Evolutionary conservation across 176 grass and related monocot species (phyloP).

Genomic region (Urochloa ruziziensis): DNA sequence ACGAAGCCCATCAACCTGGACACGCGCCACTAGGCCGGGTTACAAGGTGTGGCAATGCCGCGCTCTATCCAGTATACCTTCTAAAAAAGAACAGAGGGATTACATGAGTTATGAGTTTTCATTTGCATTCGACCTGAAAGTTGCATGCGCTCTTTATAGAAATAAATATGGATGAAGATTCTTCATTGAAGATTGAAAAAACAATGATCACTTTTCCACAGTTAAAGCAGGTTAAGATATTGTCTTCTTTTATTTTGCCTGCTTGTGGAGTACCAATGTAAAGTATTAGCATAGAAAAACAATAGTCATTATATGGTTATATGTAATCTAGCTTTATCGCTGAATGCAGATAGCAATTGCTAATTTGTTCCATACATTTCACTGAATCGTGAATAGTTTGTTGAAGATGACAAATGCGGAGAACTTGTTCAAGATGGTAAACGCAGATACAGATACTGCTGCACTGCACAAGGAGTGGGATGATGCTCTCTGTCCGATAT

Average conservation of each 20-base stretch:
- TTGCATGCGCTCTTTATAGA: not conserved
- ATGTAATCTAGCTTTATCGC: not conserved
- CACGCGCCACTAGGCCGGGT: no score
- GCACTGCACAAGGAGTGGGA: constrained; percentile 64
- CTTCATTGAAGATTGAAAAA: not conserved
- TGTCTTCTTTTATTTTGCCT: constrained; percentile 3
- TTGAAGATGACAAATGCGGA: constrained; percentile 38
- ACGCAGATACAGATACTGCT: constrained; percentile 34
- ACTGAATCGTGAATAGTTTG: constrained; percentile 18
- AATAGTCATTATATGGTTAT: not conserved
- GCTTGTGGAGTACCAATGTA: constrained; percentile 4
- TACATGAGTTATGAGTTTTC: no score
- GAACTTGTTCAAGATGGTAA: constrained; percentile 32
- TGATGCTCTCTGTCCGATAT: constrained; percentile 68
- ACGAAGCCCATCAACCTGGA: no score
- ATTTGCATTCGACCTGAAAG: not conserved
- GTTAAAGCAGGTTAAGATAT: constrained; percentile 1
- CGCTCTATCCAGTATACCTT: no score
- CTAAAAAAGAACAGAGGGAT: no score
- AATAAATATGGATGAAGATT: not conserved
- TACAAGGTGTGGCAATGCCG: no score
- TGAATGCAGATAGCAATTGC: constrained; percentile 3
- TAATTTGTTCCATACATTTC: not conserved
- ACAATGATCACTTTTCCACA: not conserved
- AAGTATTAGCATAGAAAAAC: not conserved